These are phyloP conservation scores for Lactarius pseudohatsudake DNA, from an alignment of 768 basidiomycete genomes.

Conservation along the genomic window DNA sequence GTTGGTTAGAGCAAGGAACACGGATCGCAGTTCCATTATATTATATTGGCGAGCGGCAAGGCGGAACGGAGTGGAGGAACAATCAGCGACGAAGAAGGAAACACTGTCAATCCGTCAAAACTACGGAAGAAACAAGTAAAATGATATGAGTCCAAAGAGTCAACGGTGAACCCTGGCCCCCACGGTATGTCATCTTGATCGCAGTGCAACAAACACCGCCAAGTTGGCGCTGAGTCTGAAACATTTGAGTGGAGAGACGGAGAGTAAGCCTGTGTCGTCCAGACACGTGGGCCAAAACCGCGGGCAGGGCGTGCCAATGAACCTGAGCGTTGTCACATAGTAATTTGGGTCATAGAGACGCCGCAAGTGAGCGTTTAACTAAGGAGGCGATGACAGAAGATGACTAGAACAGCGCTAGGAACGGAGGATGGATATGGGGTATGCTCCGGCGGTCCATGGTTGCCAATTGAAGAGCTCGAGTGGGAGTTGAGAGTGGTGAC, in stretches of 20 bases:
- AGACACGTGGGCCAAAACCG: constrained; percentile 2
- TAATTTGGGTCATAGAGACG: not conserved
- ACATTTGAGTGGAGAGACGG: constrained; percentile 11
- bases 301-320: not conserved
- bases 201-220: not conserved
- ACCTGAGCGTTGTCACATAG: constrained; percentile 5
- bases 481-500: not conserved
- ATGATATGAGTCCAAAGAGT: constrained; percentile 15
- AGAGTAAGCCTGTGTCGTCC: not conserved
- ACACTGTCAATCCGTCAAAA: not conserved
- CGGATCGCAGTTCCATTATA: constrained; percentile 4
- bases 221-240: constrained; percentile 13
- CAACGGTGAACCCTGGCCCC: constrained; percentile 1
- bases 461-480: not conserved
- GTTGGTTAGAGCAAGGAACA: not conserved
- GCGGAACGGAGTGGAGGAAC: constrained; percentile 1
- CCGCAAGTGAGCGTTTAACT: constrained; percentile 1
- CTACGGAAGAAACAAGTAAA: constrained; percentile 4
- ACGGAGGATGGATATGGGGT: constrained; percentile 11
- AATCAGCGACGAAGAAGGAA: not conserved
- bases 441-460: not conserved
- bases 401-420: constrained; percentile 15
- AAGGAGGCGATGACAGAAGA: constrained; percentile 12
- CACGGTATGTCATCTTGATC: constrained; percentile 24
- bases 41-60: constrained; percentile 14